Conservation (phyloP, 2,329 filamentous ascomycete genomes). For the Xylariaceae sp. region DNA sequence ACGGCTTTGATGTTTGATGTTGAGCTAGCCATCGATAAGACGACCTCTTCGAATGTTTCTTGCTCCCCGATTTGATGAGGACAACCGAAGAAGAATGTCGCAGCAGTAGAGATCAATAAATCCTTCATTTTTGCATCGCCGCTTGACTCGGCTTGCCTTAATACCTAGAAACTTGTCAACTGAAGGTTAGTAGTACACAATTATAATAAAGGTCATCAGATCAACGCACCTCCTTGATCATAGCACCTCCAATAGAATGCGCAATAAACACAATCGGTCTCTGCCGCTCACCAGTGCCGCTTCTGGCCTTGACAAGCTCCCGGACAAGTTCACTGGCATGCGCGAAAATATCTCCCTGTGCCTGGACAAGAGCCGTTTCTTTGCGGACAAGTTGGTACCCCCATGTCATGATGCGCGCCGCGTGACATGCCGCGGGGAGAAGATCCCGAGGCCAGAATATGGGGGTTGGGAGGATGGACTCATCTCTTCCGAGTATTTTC, state of each 20-base stretch:
- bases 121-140: background rate
- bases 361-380: constrained; percentile 1
- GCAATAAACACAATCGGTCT: constrained; percentile 12
- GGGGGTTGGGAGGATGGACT: background rate
- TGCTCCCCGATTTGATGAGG: constrained; percentile 6
- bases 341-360: constrained; percentile 12
- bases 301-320: constrained; percentile 5
- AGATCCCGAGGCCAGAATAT: constrained; percentile 14
- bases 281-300: background rate
- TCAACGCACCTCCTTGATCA: constrained; percentile 13
- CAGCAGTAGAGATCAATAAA: constrained; percentile 12
- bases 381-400: constrained; percentile 11
- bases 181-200: background rate
- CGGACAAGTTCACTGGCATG: constrained; percentile 11
- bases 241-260: constrained; percentile 14
- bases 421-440: constrained; percentile 9
- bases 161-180: constrained; percentile 11
- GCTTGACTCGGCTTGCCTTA: constrained; percentile 11
- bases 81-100: constrained; percentile 13
- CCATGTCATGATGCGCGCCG: constrained; percentile 14
- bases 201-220: background rate
- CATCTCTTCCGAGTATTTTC: background rate
- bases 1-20: constrained; percentile 4
- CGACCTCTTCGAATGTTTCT: constrained; percentile 1
- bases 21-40: constrained; percentile 7